A percentile compares a stretch with the other conserved stretches of the same genome.
Evolutionary conservation across 2,329 filamentous ascomycete species (phyloP).

Genomic region (Xylariomycetidae sp.): DNA sequence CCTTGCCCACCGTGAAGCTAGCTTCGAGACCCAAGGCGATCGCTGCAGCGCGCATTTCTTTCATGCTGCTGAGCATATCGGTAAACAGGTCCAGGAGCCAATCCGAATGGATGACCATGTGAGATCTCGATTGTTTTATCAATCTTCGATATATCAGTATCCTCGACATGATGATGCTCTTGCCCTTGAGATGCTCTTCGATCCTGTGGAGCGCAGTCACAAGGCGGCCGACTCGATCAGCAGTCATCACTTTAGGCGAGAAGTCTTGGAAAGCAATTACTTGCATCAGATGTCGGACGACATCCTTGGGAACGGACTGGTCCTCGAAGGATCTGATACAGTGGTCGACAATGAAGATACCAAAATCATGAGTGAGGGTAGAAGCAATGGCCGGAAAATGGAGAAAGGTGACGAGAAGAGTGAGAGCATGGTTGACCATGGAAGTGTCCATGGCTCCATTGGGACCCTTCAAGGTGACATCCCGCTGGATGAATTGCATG

Average conservation of each 20-base stretch:
- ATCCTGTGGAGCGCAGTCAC: conserved; percentile 68
- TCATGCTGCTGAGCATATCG: conserved; percentile 73
- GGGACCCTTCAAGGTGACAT: conserved; percentile 61
- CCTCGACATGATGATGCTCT: conserved; percentile 73
- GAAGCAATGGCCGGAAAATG: conserved; percentile 67
- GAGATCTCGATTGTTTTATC: conserved; percentile 61
- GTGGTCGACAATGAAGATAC: conserved; percentile 74
- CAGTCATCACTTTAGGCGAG: conserved; percentile 66
- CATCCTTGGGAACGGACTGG: conserved; percentile 64
- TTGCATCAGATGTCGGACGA: conserved; percentile 75
- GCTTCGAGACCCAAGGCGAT: conserved; percentile 70
- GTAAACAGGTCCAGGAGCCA: conserved; percentile 83
- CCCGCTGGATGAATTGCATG: conserved; percentile 77
- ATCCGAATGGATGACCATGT: conserved; percentile 67
- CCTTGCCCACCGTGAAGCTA: conserved; percentile 63
- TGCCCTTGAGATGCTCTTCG: conserved; percentile 70
- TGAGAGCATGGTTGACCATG: conserved; percentile 72
- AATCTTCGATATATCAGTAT: conserved; percentile 76
- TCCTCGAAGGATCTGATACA: conserved; percentile 71
- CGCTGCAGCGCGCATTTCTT: conserved; percentile 71
- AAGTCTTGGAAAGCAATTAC: conserved; percentile 80
- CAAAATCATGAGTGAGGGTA: conserved; percentile 73
- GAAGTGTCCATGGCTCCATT: conserved; percentile 59
- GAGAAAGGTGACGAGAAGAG: conserved; percentile 71
- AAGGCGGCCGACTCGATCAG: conserved; percentile 64